phyloP scores from a whole-genome alignment of 495 filamentous ascomycete genomes.

The Parmelia sp. region DNA sequence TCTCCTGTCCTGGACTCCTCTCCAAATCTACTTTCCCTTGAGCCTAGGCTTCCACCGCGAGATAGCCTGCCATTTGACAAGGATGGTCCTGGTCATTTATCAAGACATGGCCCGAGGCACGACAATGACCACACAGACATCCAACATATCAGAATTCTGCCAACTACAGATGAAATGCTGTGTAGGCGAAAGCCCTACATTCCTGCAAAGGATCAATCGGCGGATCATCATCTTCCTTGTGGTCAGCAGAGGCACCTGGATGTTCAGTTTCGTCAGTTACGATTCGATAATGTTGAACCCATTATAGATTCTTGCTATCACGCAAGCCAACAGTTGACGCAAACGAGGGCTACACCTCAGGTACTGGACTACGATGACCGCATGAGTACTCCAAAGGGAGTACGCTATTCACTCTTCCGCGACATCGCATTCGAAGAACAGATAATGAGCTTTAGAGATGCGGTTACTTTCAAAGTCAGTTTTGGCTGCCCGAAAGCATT shows the following conservation, averaged over 20 bases:
- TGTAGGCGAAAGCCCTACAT: conserved; percentile 23
- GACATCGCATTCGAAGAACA: conserved; percentile 26
- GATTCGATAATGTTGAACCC: conserved; percentile 25
- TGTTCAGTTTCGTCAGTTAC: conserved; percentile 27
- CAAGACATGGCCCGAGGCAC: conserved; percentile 23
- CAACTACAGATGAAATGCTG: conserved; percentile 28
- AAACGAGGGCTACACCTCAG: not conserved
- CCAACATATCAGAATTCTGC: conserved; percentile 24
- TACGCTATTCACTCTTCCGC: conserved; percentile 25
- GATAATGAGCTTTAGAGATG: conserved; percentile 18
- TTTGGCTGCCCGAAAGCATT: conserved; percentile 27
- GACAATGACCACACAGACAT: conserved; percentile 29
- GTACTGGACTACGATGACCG: conserved; percentile 23
- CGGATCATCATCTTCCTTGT: conserved; percentile 15
- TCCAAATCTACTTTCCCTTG: conserved; percentile 19
- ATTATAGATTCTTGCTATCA: conserved; percentile 27
- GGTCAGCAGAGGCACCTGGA: conserved; percentile 25
- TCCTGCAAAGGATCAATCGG: conserved; percentile 21
- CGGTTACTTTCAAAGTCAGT: conserved; percentile 20
- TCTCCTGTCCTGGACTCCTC: not conserved
- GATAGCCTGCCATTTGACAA: conserved; percentile 22
- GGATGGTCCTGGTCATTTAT: conserved; percentile 26
- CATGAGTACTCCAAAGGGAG: conserved; percentile 19
- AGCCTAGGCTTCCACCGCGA: conserved; percentile 5
- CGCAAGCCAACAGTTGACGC: conserved; percentile 23